These are phyloP conservation scores for Marchantia polymorpha DNA, from an alignment of 225 moss, liverwort and hornwort species.

Conservation along the genomic window DNA sequence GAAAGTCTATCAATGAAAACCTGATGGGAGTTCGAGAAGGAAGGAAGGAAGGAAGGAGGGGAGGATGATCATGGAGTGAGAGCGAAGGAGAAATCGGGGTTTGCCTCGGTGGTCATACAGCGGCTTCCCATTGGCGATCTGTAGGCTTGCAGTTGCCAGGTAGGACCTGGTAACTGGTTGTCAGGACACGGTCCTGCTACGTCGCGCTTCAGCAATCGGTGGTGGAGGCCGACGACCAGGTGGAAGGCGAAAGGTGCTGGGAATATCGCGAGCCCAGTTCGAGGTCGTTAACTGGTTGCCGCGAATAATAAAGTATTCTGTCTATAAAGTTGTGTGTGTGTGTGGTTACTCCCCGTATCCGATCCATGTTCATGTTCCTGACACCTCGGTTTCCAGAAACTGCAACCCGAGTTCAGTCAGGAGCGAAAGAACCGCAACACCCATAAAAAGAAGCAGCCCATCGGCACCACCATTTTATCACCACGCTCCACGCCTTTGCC, in stretches of 20 bases:
- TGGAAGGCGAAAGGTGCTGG: not conserved
- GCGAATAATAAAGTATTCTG: not conserved
- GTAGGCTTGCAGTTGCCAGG: not conserved
- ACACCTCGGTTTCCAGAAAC: not conserved
- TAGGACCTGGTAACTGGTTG: not conserved
- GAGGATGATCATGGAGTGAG: not conserved
- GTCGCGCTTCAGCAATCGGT: not conserved
- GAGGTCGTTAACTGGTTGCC: not conserved
- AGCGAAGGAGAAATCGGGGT: not conserved
- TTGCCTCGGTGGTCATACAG: not conserved
- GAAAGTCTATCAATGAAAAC: not conserved
- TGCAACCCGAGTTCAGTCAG: not conserved
- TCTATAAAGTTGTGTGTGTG: not conserved
- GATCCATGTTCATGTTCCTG: not conserved
- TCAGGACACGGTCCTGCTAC: not conserved
- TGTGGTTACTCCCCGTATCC: not conserved
- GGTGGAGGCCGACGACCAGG: not conserved
- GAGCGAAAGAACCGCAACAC: not conserved
- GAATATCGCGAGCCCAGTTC: not conserved
- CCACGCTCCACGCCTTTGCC: not conserved
- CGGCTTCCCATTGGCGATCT: not conserved
- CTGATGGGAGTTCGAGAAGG: not conserved
- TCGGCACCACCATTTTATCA: not conserved
- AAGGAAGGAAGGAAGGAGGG: too few relatives aligned
- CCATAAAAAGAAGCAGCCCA: not conserved